These are phyloP conservation scores for Chloris gayana DNA, from an alignment of 176 grass and related monocot genomes.

Conservation along the genomic window DNA sequence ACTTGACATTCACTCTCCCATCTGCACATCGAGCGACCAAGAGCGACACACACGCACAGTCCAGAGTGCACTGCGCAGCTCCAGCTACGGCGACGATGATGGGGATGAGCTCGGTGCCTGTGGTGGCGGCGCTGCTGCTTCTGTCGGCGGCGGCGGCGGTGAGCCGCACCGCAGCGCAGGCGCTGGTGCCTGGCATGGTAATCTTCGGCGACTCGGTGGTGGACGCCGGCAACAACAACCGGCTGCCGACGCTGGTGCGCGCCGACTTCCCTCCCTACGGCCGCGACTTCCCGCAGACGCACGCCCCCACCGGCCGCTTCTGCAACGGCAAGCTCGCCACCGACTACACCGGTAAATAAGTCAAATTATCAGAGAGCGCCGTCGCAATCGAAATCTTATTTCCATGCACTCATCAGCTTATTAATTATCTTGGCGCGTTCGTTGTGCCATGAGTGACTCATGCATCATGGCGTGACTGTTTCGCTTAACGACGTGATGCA, in stretches of 20 bases:
- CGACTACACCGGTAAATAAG: constrained; percentile 77
- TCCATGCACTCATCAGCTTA: background rate
- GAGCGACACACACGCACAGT: too few relatives aligned
- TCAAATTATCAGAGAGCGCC: too few relatives aligned
- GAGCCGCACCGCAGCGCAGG: constrained; percentile 48
- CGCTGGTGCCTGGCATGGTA: constrained; percentile 83
- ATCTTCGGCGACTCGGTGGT: constrained; percentile 97
- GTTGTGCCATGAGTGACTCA: background rate
- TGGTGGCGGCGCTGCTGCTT: constrained; percentile 12
- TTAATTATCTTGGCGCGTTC: background rate
- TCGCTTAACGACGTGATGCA: background rate
- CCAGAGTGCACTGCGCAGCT: background rate
- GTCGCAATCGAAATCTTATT: too few relatives aligned
- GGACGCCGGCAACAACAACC: constrained; percentile 95
- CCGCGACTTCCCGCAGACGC: constrained; percentile 71
- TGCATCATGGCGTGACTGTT: too few relatives aligned
- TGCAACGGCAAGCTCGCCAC: constrained; percentile 99
- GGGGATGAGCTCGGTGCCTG: background rate
- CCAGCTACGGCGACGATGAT: background rate
- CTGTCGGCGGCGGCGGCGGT: background rate
- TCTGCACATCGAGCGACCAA: background rate
- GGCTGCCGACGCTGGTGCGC: constrained; percentile 73
- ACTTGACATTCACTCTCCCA: background rate
- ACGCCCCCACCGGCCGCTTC: constrained; percentile 80
- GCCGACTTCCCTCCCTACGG: constrained; percentile 95